Percentiles rank a stretch among this genome's conserved stretches.
These are phyloP conservation scores for Cladophialophora chaetospira DNA, from an alignment of 2,329 filamentous ascomycete species.

Conservation along the genomic window DNA sequence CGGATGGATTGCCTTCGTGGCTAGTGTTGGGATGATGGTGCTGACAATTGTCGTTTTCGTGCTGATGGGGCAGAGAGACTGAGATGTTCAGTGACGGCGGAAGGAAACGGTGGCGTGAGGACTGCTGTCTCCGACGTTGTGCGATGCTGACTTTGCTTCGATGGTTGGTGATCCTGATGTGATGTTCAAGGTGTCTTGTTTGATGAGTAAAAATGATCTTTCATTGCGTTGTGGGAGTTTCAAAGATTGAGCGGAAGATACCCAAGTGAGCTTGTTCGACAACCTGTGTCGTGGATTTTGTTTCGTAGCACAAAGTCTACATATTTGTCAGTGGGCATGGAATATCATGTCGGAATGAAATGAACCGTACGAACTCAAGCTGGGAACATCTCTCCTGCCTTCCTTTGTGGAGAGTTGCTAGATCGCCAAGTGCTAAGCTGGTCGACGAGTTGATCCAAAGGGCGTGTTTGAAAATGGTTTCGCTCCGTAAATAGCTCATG, in stretches of 20 bases:
- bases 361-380: too few species aligned
- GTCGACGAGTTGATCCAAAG: too few species aligned
- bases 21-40: constrained; percentile 23
- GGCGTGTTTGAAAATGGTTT: too few species aligned
- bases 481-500: too few species aligned
- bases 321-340: too few species aligned
- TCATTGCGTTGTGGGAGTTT: neutral
- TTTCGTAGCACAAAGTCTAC: too few species aligned
- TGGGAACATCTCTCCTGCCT: too few species aligned
- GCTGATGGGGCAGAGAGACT: constrained; percentile 24
- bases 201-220: neutral
- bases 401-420: too few species aligned
- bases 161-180: neutral
- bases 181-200: neutral
- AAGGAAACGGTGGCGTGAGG: neutral
- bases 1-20: constrained; percentile 28
- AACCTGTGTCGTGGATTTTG: too few species aligned
- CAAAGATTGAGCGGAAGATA: neutral
- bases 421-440: too few species aligned
- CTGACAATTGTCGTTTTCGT: constrained; percentile 22
- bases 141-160: neutral
- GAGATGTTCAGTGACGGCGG: neutral
- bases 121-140: neutral
- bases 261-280: neutral
- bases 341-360: too few species aligned